phyloP scores from a whole-genome alignment of 805 yeast genomes.

The Candida parachauliodes region DNA sequence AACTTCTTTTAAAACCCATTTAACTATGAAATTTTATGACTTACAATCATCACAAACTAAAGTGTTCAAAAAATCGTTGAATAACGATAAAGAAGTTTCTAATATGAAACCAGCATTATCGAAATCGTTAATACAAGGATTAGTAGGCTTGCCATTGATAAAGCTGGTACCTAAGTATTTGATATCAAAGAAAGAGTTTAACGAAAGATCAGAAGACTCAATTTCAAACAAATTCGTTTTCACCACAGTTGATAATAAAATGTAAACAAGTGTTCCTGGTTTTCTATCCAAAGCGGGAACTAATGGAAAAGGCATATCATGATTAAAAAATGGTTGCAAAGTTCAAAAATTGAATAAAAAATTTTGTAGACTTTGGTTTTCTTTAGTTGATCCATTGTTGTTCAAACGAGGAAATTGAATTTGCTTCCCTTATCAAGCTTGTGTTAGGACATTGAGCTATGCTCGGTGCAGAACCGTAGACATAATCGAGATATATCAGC shows the following conservation, averaged over 20 bases:
- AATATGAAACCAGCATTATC: slow-evolving; percentile 80
- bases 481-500: too few relatives aligned
- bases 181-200: slow-evolving; percentile 44
- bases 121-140: slow-evolving; percentile 64
- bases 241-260: slow-evolving; percentile 60
- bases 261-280: slow-evolving; percentile 54
- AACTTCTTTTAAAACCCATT: slow-evolving; percentile 18
- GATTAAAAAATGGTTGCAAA: slow-evolving; percentile 37
- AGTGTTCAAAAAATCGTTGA: slow-evolving; percentile 57
- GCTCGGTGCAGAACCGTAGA: slow-evolving; percentile 26
- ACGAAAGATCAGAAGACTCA: slow-evolving; percentile 40
- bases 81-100: slow-evolving; percentile 81
- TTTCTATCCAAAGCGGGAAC: slow-evolving; percentile 51
- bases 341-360: slow-evolving; percentile 21
- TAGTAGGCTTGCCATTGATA: slow-evolving; percentile 53
- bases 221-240: slow-evolving; percentile 37
- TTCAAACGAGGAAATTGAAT: slow-evolving; percentile 21
- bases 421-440: slow-evolving; percentile 23
- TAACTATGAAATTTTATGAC: slow-evolving; percentile 19
- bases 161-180: slow-evolving; percentile 70
- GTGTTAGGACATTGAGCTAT: slow-evolving; percentile 21
- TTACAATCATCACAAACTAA: slow-evolving; percentile 31
- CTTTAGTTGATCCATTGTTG: slow-evolving; percentile 23
- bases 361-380: slow-evolving; percentile 20
- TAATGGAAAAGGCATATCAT: slow-evolving; percentile 37